A percentile compares a stretch with the other conserved stretches of the same genome.
Conservation (phyloP, 129 eudicot genomes). For the Calendula officinalis region DNA sequence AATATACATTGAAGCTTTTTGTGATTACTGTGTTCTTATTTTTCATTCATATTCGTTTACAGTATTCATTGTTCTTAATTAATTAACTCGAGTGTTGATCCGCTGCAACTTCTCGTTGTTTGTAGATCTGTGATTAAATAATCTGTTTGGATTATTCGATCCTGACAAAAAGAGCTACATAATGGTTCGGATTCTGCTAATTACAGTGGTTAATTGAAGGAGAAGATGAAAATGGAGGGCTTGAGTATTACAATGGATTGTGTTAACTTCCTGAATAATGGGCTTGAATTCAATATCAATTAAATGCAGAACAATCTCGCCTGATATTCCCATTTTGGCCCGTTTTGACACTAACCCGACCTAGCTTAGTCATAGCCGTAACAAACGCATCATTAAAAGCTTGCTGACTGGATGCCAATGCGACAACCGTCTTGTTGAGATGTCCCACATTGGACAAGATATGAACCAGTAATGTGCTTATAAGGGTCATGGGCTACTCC, state of each 20-base stretch:
- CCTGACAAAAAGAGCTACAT: constrained; percentile 36
- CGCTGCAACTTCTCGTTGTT: no score
- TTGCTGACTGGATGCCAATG: constrained; percentile 45
- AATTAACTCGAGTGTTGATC: no score
- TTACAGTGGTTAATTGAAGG: constrained; percentile 47
- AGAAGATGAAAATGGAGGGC: constrained; percentile 53
- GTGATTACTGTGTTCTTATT: no score
- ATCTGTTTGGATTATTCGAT: no score
- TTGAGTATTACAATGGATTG: constrained; percentile 53
- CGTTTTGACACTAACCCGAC: constrained; percentile 75
- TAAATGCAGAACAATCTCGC: constrained; percentile 54
- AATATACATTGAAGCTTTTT: no score
- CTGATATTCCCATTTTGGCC: constrained; percentile 64
- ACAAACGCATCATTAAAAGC: constrained; percentile 51
- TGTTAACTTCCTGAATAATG: constrained; percentile 56
- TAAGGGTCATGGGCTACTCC: no score
- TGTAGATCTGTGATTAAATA: no score
- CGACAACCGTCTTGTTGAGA: constrained; percentile 37
- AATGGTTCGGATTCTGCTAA: constrained; percentile 29
- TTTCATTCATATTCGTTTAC: no score
- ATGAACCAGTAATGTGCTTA: no score
- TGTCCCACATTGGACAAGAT: no score
- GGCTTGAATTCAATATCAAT: constrained; percentile 37
- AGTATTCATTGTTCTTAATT: no score
- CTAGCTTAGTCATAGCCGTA: constrained; percentile 63